Percentiles rank a stretch among this genome's conserved stretches.
phyloP scores from a whole-genome alignment of 2,329 filamentous ascomycete genomes.

The Diatrype stigma region DNA sequence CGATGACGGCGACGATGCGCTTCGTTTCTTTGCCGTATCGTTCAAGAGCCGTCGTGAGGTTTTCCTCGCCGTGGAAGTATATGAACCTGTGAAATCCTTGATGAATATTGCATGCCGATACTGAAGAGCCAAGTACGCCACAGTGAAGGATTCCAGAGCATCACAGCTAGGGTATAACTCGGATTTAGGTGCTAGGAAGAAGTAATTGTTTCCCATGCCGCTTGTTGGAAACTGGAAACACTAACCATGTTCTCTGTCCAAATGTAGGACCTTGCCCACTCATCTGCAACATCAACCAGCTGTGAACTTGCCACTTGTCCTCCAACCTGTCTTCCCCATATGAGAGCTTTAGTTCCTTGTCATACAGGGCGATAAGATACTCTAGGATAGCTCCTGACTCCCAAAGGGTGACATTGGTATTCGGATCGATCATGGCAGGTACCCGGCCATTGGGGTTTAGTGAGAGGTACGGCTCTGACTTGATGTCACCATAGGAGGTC shows the following conservation, averaged over 20 bases:
- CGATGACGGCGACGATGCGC: neutral
- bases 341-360: neutral
- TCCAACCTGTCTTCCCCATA: neutral
- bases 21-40: neutral
- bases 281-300: neutral
- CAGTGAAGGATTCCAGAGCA: too few relatives aligned
- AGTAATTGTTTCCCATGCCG: neutral
- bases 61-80: neutral
- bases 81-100: neutral
- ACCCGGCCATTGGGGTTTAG: conserved; percentile 33
- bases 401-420: neutral
- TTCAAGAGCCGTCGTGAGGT: neutral
- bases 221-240: neutral
- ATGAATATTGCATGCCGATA: neutral
- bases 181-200: too few relatives aligned
- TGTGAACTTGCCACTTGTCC: neutral
- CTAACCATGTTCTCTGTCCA: neutral
- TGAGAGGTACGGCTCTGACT: conserved; percentile 23
- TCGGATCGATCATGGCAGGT: conserved; percentile 31
- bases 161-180: too few relatives aligned
- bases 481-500: conserved; percentile 23
- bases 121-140: too few relatives aligned
- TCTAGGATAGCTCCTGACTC: neutral
- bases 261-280: neutral
- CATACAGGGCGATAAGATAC: neutral